These are phyloP conservation scores for Colletotrichum chrysophilum DNA, from an alignment of 2,329 filamentous ascomycete genomes.

Conservation along the genomic window DNA sequence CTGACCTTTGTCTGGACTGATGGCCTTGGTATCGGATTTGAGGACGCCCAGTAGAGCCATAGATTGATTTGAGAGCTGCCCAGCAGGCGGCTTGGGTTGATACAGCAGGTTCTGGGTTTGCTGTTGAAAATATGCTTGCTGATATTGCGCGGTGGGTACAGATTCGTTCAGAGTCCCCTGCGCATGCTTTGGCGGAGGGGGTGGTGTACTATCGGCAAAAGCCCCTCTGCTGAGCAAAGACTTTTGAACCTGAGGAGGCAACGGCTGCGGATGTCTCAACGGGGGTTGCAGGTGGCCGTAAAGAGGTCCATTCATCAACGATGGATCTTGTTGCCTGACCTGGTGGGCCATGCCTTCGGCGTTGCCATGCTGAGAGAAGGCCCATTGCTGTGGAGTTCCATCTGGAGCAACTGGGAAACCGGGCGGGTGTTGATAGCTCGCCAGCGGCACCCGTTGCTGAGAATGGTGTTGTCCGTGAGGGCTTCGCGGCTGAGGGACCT, in stretches of 20 bases:
- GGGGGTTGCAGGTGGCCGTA: conserved; percentile 18
- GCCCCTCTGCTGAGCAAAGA: conserved; percentile 1
- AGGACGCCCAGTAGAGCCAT: conserved; percentile 45
- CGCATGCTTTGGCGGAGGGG: conserved; percentile 16
- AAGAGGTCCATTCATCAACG: neutral
- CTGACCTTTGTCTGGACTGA: neutral
- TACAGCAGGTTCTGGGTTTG: conserved; percentile 20
- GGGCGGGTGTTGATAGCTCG: conserved; percentile 32
- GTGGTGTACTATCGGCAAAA: conserved; percentile 19
- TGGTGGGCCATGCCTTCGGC: neutral
- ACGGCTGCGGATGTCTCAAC: conserved; percentile 49
- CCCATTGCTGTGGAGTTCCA: conserved; percentile 12
- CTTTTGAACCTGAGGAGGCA: conserved; percentile 60
- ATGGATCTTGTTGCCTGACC: neutral
- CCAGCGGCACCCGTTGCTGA: conserved; percentile 4
- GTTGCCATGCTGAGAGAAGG: neutral
- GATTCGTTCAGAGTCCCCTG: conserved; percentile 1
- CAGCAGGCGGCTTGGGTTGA: conserved; percentile 20
- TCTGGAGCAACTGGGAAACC: conserved; percentile 29
- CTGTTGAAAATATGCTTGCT: neutral
- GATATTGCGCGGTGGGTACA: neutral
- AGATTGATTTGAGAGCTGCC: conserved; percentile 35
- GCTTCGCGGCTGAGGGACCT: conserved; percentile 58
- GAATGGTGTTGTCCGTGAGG: conserved; percentile 56
- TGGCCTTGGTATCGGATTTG: conserved; percentile 31